Percentiles rank a stretch among this genome's conserved stretches.
Evolutionary conservation across 106 monocot species (phyloP).

Genomic region (Vanilla planifolia): DNA sequence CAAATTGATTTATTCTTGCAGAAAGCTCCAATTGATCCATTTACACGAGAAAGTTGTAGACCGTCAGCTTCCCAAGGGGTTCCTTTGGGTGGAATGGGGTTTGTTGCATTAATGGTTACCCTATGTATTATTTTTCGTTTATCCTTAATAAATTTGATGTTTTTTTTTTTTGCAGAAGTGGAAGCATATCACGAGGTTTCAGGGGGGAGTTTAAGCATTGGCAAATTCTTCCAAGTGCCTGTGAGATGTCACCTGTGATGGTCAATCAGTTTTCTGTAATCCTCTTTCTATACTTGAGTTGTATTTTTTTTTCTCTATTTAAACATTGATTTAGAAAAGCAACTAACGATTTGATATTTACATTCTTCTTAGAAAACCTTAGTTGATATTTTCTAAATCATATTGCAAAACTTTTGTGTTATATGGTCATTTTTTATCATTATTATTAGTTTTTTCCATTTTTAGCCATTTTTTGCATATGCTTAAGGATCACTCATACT

Average conservation of each 20-base stretch:
- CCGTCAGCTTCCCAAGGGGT: constrained; percentile 97
- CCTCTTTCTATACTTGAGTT: not conserved
- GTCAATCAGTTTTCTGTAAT: constrained; percentile 97
- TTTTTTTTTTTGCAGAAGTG: constrained; percentile 53
- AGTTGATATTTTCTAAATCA: not conserved
- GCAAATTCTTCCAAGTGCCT: constrained; percentile 88
- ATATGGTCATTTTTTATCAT: not conserved
- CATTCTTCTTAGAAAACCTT: not conserved
- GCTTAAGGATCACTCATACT: too few relatives aligned
- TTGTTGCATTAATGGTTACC: not conserved
- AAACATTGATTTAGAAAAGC: not conserved
- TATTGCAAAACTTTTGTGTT: not conserved
- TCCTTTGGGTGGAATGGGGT: constrained; percentile 99
- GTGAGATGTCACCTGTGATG: constrained; percentile 92
- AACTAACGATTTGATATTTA: not conserved
- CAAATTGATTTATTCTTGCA: constrained; percentile 14
- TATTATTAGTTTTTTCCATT: too few relatives aligned
- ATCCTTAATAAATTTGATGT: not conserved
- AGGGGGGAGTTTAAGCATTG: constrained; percentile 98
- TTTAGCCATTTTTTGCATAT: too few relatives aligned
- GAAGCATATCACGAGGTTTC: constrained; percentile 98
- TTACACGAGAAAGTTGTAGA: constrained; percentile 75
- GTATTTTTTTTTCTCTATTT: not conserved
- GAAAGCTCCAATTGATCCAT: constrained; percentile 99
- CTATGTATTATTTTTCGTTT: not conserved